Percentiles rank a stretch among this genome's conserved stretches.
phyloP scores from a whole-genome alignment of 345 rosid species.

The Syzygium jambos region DNA sequence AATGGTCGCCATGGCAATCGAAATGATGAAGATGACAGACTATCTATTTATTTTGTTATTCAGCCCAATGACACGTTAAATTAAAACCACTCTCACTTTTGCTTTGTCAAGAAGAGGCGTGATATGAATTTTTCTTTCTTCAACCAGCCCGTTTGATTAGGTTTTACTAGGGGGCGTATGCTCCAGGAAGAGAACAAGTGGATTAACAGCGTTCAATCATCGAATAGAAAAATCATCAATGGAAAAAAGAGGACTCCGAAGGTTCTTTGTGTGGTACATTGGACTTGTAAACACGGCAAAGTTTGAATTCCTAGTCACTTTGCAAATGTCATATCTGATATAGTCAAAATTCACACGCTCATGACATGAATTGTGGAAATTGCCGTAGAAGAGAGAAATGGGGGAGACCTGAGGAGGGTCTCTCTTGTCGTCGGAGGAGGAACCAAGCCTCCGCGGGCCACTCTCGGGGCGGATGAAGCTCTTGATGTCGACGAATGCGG shows the following conservation, averaged over 20 bases:
- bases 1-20: neutral
- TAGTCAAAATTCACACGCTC: neutral
- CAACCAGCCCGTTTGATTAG: neutral
- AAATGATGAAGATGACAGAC: neutral
- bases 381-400: neutral
- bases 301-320: neutral
- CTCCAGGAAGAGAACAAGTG: neutral
- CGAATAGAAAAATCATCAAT: neutral
- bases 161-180: neutral
- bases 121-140: neutral
- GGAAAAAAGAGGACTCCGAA: neutral
- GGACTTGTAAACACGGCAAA: neutral
- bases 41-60: neutral
- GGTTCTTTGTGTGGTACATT: neutral
- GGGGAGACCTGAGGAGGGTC: constrained; percentile 33
- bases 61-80: neutral
- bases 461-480: constrained; percentile 77
- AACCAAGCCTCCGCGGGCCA: constrained; percentile 31
- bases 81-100: neutral
- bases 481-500: constrained; percentile 74
- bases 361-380: neutral
- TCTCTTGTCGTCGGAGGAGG: constrained; percentile 31
- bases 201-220: neutral
- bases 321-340: neutral
- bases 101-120: neutral